phyloP scores from a whole-genome alignment of 106 monocot species.

The Phalaenopsis equestris region DNA sequence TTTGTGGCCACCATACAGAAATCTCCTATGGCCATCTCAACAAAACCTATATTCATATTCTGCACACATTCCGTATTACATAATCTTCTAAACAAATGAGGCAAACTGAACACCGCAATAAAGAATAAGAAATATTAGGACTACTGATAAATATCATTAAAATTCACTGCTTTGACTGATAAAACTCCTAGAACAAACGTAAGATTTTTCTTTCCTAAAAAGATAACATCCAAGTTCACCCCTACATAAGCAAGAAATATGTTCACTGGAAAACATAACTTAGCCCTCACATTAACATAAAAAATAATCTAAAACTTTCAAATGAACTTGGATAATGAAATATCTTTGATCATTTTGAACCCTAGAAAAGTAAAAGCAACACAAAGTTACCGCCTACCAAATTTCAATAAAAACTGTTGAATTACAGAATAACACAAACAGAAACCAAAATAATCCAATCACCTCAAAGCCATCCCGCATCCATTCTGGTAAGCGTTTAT shows the following conservation, averaged over 20 bases:
- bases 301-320: neutral
- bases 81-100: neutral
- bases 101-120: neutral
- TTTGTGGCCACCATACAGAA: neutral
- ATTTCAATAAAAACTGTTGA: neutral
- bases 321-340: neutral
- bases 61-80: neutral
- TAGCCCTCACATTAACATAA: neutral
- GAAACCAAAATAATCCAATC: neutral
- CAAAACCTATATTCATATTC: neutral
- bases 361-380: neutral
- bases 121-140: neutral
- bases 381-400: neutral
- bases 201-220: neutral
- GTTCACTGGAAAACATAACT: neutral
- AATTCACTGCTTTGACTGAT: neutral
- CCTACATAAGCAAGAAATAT: neutral
- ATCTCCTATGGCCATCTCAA: neutral
- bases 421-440: neutral
- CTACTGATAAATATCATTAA: neutral
- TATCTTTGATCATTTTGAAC: neutral
- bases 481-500: neutral
- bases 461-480: neutral
- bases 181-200: neutral
- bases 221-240: neutral